phyloP scores from a whole-genome alignment of 768 basidiomycete species.

The Mycena maculata region DNA sequence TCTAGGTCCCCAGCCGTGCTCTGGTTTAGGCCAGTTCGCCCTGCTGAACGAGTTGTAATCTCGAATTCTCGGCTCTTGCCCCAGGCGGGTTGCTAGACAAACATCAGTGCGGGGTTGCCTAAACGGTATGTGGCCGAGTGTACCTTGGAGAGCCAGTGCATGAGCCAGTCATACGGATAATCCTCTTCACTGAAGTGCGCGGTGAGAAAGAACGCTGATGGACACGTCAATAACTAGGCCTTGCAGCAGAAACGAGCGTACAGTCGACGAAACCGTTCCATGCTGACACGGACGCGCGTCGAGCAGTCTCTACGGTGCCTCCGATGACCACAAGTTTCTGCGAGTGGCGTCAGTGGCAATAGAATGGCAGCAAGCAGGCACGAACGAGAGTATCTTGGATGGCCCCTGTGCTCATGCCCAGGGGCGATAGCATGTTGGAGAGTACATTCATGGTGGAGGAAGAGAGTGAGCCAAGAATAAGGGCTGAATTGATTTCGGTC shows the following conservation, averaged over 20 bases:
- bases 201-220: conserved; percentile 85
- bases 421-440: conserved; percentile 77
- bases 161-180: conserved; percentile 89
- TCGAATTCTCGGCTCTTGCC: conserved; percentile 90
- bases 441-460: conserved; percentile 71
- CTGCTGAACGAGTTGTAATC: conserved; percentile 82
- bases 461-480: conserved; percentile 49
- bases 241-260: conserved; percentile 46
- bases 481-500: conserved; percentile 46
- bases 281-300: conserved; percentile 82
- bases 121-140: conserved; percentile 26
- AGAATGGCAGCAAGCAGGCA: conserved; percentile 14
- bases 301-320: conserved; percentile 88
- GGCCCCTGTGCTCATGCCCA: conserved; percentile 73
- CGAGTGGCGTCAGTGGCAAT: conserved; percentile 22
- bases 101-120: conserved; percentile 29
- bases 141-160: conserved; percentile 91
- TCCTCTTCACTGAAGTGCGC: conserved; percentile 91
- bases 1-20: conserved; percentile 82
- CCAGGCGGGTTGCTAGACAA: conserved; percentile 86
- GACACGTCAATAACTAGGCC: conserved; percentile 1
- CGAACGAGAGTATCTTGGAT: conserved; percentile 84
- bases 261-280: conserved; percentile 94
- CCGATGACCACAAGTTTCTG: conserved; percentile 93
- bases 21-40: conserved; percentile 72